Evolutionary conservation across 1,284 basidiomycete genomes (phyloP).

Genomic region (Papiliotrema flavescens): DNA sequence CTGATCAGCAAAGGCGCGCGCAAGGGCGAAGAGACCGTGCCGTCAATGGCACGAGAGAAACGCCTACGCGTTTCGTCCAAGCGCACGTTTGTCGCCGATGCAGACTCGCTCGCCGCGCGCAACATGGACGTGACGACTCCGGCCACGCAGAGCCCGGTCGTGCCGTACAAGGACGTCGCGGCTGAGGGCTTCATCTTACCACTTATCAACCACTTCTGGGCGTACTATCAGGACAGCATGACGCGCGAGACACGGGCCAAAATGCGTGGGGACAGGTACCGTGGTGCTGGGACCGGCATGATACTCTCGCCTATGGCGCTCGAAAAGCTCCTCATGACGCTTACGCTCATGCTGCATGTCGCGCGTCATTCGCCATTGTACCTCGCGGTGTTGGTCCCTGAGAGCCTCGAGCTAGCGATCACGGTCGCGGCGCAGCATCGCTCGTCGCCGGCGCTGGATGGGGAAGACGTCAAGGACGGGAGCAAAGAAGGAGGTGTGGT

Average conservation of each 20-base stretch:
- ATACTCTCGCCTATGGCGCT: conserved; percentile 73
- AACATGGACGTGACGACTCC: conserved; percentile 21
- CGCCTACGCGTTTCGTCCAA: conserved; percentile 60
- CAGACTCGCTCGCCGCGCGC: conserved; percentile 35
- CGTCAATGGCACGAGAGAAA: conserved; percentile 66
- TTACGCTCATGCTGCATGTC: conserved; percentile 77
- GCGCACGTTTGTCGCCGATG: conserved; percentile 25
- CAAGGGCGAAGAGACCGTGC: conserved; percentile 50
- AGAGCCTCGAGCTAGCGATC: conserved; percentile 73
- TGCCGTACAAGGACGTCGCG: conserved; percentile 67
- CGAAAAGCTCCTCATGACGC: conserved; percentile 67
- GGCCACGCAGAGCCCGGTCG: conserved; percentile 26
- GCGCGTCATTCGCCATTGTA: conserved; percentile 73
- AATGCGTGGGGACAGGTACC: conserved; percentile 55
- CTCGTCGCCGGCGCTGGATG: conserved; percentile 12
- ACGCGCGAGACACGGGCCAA: conserved; percentile 66
- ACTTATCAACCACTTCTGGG: conserved; percentile 83
- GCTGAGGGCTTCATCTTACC: conserved; percentile 84
- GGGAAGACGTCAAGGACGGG: conserved; percentile 14
- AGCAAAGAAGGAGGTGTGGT: conserved; percentile 58
- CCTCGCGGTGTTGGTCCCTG: conserved; percentile 72
- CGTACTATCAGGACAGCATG: conserved; percentile 77
- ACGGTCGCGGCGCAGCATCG: conserved; percentile 65
- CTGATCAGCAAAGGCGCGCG: conserved; percentile 38
- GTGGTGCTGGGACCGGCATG: conserved; percentile 70